Conservation (phyloP, 2,329 filamentous ascomycete genomes). For the Nigrospora sphaerica region DNA sequence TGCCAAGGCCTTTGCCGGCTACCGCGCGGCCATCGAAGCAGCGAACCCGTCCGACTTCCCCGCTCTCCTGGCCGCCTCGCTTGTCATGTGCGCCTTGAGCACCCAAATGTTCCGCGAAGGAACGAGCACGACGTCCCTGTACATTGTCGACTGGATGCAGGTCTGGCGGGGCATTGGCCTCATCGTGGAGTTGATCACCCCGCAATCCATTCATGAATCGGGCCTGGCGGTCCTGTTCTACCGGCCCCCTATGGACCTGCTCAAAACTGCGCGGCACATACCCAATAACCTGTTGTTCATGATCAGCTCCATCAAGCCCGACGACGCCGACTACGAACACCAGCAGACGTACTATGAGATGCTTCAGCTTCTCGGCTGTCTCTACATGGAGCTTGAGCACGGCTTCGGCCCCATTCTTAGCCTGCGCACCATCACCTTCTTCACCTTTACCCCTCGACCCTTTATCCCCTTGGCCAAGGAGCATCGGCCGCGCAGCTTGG, state of each 20-base stretch:
- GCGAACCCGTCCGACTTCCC: conserved; percentile 38
- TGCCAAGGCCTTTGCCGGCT: conserved; percentile 42
- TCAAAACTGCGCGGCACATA: conserved; percentile 30
- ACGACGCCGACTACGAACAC: conserved; percentile 33
- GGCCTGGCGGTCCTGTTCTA: conserved; percentile 41
- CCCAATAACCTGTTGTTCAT: conserved; percentile 43
- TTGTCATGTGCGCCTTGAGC: conserved; percentile 43
- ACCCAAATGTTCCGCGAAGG: conserved; percentile 43
- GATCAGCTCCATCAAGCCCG: conserved; percentile 34
- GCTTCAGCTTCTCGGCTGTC: conserved; percentile 41
- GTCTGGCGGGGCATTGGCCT: conserved; percentile 47
- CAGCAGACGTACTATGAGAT: conserved; percentile 35
- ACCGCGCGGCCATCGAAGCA: conserved; percentile 41
- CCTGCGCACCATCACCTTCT: conserved; percentile 44
- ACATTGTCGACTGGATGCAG: conserved; percentile 48
- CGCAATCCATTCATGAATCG: conserved; percentile 24
- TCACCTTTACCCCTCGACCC: conserved; percentile 38
- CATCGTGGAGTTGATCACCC: conserved; percentile 34
- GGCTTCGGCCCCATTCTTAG: conserved; percentile 37
- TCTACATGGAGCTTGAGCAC: conserved; percentile 40
- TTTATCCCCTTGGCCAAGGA: conserved; percentile 37
- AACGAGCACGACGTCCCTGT: conserved; percentile 32
- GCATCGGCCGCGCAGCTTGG: conserved; percentile 35
- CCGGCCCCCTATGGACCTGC: conserved; percentile 40
- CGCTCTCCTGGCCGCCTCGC: conserved; percentile 43